phyloP scores from a whole-genome alignment of 306 rosid species.

The Vigna unguiculata region DNA sequence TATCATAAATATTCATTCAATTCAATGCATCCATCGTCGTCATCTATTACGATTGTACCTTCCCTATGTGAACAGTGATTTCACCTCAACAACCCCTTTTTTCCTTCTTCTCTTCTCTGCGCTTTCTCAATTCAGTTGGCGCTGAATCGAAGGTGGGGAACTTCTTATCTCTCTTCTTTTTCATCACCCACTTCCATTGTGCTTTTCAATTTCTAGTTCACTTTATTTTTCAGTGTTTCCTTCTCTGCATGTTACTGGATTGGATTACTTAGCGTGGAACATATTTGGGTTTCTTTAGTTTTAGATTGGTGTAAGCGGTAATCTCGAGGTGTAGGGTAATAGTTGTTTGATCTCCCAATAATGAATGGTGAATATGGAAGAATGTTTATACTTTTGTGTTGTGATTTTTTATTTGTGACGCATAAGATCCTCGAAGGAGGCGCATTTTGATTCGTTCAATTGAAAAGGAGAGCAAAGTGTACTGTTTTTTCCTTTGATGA shows the following conservation, averaged over 20 bases:
- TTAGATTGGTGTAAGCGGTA: conserved; percentile 6
- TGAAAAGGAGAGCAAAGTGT: conserved; percentile 1
- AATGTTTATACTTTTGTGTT: conserved; percentile 17
- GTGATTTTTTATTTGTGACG: not conserved
- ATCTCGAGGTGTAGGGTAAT: conserved; percentile 21
- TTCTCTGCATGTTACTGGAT: conserved; percentile 44
- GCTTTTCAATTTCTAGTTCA: not conserved
- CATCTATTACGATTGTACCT: conserved; percentile 55
- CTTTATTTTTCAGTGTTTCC: not conserved
- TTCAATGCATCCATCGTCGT: conserved; percentile 51
- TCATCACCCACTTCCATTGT: conserved; percentile 10
- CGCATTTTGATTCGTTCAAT: conserved; percentile 12
- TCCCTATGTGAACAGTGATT: conserved; percentile 40
- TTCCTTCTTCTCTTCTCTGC: not conserved
- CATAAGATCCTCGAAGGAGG: conserved; percentile 25
- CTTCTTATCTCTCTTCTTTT: conserved; percentile 2
- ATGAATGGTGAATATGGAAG: not conserved
- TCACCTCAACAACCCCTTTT: conserved; percentile 29
- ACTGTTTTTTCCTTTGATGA: conserved; percentile 13
- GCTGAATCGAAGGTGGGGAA: conserved; percentile 46
- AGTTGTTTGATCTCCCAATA: conserved; percentile 23
- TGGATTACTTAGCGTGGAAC: conserved; percentile 29
- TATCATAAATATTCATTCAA: conserved; percentile 37
- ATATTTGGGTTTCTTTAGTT: conserved; percentile 9
- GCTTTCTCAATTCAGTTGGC: conserved; percentile 27